Conservation (phyloP, 106 monocot species). For the Dactylorhiza incarnata region DNA sequence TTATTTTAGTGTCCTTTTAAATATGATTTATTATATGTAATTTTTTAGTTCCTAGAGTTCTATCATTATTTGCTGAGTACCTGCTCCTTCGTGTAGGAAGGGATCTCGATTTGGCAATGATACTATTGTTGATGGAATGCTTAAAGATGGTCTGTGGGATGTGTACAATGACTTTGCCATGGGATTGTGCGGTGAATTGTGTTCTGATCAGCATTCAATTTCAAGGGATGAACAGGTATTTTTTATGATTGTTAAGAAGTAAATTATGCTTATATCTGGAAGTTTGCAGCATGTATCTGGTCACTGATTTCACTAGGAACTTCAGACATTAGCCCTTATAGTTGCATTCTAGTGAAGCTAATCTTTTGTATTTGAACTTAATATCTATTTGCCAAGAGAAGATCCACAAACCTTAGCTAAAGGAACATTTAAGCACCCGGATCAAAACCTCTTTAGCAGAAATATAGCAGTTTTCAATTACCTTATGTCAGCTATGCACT, state of each 20-base stretch:
- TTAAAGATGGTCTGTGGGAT: constrained; percentile 99
- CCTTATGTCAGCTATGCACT: too few relatives aligned
- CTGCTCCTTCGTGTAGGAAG: constrained; percentile 43
- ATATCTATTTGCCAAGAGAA: background rate
- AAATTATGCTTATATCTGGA: background rate
- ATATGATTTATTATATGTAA: background rate
- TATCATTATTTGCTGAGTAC: background rate
- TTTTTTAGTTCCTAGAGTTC: background rate
- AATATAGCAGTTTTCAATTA: too few relatives aligned
- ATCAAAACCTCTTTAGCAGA: too few relatives aligned
- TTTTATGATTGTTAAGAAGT: background rate
- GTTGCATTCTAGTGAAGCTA: background rate
- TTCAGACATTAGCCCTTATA: background rate
- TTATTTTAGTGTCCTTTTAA: background rate
- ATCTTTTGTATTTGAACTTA: background rate
- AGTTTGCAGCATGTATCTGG: background rate
- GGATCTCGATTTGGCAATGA: constrained; percentile 98
- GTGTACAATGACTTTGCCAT: constrained; percentile 84
- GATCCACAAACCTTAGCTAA: too few relatives aligned
- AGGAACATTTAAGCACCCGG: too few relatives aligned
- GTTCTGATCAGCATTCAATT: constrained; percentile 80
- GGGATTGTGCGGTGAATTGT: constrained; percentile 92
- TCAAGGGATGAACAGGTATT: constrained; percentile 87
- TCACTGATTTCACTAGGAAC: background rate
- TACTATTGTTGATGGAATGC: constrained; percentile 86